Conservation (phyloP, 73 alveolate species). For the Paramecium primaurelia region DNA sequence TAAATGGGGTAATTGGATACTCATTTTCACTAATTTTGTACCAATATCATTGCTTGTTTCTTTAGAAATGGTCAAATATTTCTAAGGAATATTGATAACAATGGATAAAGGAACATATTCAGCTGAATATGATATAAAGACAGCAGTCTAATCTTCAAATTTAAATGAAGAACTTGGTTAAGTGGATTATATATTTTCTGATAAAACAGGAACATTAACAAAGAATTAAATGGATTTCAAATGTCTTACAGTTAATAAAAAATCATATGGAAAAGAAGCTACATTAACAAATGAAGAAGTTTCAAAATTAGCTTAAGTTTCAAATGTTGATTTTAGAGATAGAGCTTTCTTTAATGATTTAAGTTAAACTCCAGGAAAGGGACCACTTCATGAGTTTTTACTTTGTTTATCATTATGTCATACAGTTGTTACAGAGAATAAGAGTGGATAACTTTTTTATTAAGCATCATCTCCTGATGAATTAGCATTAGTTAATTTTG, state of each 20-base stretch:
- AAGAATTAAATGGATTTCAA: slow-evolving; percentile 80
- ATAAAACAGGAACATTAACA: slow-evolving; percentile 89
- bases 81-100: slow-evolving; percentile 74
- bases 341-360: slow-evolving; percentile 31
- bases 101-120: slow-evolving; percentile 69
- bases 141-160: slow-evolving; percentile 74
- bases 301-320: not conserved
- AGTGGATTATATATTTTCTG: slow-evolving; percentile 79
- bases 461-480: slow-evolving; percentile 94
- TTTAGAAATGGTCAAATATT: slow-evolving; percentile 76
- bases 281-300: slow-evolving; percentile 13
- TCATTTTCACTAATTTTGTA: slow-evolving; percentile 74
- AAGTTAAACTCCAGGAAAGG: not conserved
- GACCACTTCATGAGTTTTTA: slow-evolving; percentile 57
- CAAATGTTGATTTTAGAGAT: slow-evolving; percentile 53
- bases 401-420: slow-evolving; percentile 77
- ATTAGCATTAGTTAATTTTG: slow-evolving; percentile 95
- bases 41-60: slow-evolving; percentile 83
- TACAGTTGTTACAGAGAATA: slow-evolving; percentile 72
- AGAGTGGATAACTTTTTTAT: slow-evolving; percentile 65
- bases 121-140: slow-evolving; percentile 69
- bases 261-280: slow-evolving; percentile 62
- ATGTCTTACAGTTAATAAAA: slow-evolving; percentile 68
- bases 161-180: slow-evolving; percentile 90
- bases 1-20: slow-evolving; percentile 64